phyloP scores from a whole-genome alignment of 352 stramenopile genomes.

The Phytophthora citrophthora region DNA sequence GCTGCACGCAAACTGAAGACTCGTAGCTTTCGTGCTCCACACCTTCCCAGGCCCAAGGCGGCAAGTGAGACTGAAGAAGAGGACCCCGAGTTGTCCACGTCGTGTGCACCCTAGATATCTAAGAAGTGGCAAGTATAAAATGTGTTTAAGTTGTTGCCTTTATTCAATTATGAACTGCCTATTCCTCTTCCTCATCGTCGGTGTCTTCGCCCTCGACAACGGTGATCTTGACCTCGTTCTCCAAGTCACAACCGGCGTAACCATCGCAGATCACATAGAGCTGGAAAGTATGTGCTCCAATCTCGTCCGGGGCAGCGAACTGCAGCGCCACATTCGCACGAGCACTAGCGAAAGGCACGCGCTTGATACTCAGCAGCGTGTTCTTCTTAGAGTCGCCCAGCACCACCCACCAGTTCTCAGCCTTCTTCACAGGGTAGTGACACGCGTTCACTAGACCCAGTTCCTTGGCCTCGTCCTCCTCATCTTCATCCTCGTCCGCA shows the following conservation, averaged over 20 bases:
- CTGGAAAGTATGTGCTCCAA: constrained; percentile 95
- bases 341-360: constrained; percentile 91
- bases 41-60: constrained; percentile 29
- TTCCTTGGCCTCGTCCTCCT: constrained; percentile 61
- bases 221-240: constrained; percentile 91
- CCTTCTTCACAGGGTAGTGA: constrained; percentile 91
- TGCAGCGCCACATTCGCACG: constrained; percentile 91
- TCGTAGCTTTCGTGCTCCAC: constrained; percentile 24
- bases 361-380: constrained; percentile 97
- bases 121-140: constrained; percentile 28
- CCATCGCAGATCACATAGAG: constrained; percentile 99
- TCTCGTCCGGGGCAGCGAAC: constrained; percentile 95
- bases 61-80: constrained; percentile 54
- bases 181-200: constrained; percentile 54
- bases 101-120: constrained; percentile 15
- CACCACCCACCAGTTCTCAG: constrained; percentile 99
- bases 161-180: constrained; percentile 1
- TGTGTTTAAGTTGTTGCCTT: constrained; percentile 30
- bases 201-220: constrained; percentile 63
- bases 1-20: constrained; percentile 62
- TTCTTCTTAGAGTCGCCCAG: constrained; percentile 97
- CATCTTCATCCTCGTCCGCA: constrained; percentile 92
- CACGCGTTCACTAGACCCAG: constrained; percentile 78
- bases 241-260: constrained; percentile 98
- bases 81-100: constrained; percentile 24